Evolutionary conservation across 2,329 filamentous ascomycete genomes (phyloP).

Genomic region (Juglanconis sp.): DNA sequence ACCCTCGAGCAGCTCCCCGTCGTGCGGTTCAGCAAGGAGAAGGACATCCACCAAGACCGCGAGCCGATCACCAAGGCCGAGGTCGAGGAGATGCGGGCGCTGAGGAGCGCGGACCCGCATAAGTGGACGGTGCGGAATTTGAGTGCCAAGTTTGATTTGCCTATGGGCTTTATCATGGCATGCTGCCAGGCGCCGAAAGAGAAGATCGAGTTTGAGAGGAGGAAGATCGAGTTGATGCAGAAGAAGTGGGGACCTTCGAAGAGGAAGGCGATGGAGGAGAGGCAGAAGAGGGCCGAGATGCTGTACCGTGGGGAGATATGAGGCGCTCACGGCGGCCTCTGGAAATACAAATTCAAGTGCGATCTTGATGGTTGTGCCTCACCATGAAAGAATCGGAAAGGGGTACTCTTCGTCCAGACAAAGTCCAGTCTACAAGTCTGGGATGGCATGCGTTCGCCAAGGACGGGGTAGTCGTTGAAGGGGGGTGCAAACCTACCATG

Average conservation of each 20-base stretch:
- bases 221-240: conserved; percentile 45
- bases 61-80: conserved; percentile 50
- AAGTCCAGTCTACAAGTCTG: neutral
- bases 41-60: conserved; percentile 2
- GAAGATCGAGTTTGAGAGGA: conserved; percentile 44
- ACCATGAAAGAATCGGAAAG: neutral
- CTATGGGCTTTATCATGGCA: conserved; percentile 55
- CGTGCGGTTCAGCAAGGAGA: conserved; percentile 2
- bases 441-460: neutral
- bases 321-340: neutral
- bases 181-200: conserved; percentile 47
- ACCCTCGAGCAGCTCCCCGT: conserved; percentile 16
- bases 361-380: neutral
- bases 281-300: conserved; percentile 50
- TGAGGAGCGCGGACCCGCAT: conserved; percentile 51
- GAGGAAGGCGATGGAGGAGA: conserved; percentile 53
- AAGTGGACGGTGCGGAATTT: conserved; percentile 53
- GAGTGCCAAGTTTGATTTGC: conserved; percentile 54
- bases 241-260: conserved; percentile 57
- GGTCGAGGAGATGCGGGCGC: conserved; percentile 57
- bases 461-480: neutral
- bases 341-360: neutral
- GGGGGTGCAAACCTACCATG: neutral
- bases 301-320: conserved; percentile 51
- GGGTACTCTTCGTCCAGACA: neutral